Conservation (phyloP, 2,329 filamentous ascomycete genomes). For the Albophoma yamanashiensis region DNA sequence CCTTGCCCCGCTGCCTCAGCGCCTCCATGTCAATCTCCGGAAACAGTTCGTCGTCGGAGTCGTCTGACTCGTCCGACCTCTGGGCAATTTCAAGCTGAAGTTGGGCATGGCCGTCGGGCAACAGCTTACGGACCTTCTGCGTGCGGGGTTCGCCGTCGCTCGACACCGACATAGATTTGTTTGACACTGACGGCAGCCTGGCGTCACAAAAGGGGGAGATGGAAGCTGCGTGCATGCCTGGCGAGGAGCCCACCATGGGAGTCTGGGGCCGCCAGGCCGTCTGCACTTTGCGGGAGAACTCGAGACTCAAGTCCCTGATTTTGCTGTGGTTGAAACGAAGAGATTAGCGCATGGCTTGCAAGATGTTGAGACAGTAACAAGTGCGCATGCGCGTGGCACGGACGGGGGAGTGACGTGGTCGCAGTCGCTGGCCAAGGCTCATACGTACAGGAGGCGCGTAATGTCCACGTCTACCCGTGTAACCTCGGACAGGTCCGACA, state of each 20-base stretch:
- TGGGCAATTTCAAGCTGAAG: slow-evolving; percentile 5
- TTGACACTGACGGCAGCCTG: slow-evolving; percentile 6
- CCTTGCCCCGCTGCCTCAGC: slow-evolving; percentile 27
- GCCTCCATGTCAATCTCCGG: slow-evolving; percentile 26
- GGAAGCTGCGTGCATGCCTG: slow-evolving; percentile 8
- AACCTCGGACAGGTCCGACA: slow-evolving; percentile 18
- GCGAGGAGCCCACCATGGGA: slow-evolving; percentile 5
- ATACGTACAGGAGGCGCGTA: slow-evolving; percentile 21
- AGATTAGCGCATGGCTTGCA: not conserved
- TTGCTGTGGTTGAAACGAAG: slow-evolving; percentile 13
- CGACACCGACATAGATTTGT: slow-evolving; percentile 5
- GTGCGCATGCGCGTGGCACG: not conserved
- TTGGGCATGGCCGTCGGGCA: slow-evolving; percentile 8
- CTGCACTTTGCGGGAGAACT: slow-evolving; percentile 23
- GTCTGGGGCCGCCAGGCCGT: slow-evolving; percentile 16
- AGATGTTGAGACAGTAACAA: not conserved
- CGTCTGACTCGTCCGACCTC: slow-evolving; percentile 17
- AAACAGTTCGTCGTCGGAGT: slow-evolving; percentile 24
- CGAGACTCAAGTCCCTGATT: slow-evolving; percentile 21
- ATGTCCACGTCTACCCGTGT: slow-evolving; percentile 20
- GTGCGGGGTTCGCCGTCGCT: slow-evolving; percentile 11
- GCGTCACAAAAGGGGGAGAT: slow-evolving; percentile 12
- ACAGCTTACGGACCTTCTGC: slow-evolving; percentile 11
- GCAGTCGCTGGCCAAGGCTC: not conserved
- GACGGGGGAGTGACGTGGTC: not conserved